phyloP scores from a whole-genome alignment of 768 basidiomycete species.

The Mycena floridula region DNA sequence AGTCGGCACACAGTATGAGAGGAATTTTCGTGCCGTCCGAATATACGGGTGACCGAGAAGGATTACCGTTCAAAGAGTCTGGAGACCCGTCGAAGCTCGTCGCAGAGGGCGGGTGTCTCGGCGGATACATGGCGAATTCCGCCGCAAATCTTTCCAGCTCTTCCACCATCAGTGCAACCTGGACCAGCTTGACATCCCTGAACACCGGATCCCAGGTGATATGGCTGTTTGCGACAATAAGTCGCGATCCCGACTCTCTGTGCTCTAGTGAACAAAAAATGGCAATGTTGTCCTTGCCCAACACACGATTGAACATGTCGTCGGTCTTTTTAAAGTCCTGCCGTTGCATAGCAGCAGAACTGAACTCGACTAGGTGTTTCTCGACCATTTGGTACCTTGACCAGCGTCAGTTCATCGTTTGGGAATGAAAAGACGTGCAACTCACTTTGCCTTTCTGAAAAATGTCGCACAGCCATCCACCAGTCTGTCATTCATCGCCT shows the following conservation, averaged over 20 bases:
- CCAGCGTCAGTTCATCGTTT: no score
- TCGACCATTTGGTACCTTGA: constrained; percentile 94
- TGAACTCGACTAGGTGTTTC: constrained; percentile 91
- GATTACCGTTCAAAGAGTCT: constrained; percentile 7
- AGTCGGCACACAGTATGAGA: constrained; percentile 88
- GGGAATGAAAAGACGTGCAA: no score
- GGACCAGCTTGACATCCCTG: constrained; percentile 96
- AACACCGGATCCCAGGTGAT: constrained; percentile 90
- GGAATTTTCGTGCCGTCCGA: constrained; percentile 87
- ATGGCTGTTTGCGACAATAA: constrained; percentile 88
- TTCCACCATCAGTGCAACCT: constrained; percentile 86
- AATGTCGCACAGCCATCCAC: constrained; percentile 98
- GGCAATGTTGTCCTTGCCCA: constrained; percentile 92
- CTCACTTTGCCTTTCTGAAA: constrained; percentile 85
- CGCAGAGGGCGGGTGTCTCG: constrained; percentile 29
- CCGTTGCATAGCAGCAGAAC: constrained; percentile 85
- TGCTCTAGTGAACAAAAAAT: constrained; percentile 85
- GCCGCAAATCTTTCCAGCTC: constrained; percentile 87
- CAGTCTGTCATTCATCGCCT: constrained; percentile 83
- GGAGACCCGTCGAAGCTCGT: constrained; percentile 14
- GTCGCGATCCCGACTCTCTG: constrained; percentile 76
- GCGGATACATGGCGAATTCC: constrained; percentile 79
- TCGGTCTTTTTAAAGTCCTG: constrained; percentile 95
- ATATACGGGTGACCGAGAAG: constrained; percentile 34
- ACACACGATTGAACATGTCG: constrained; percentile 98